Percentiles rank a stretch among this genome's conserved stretches.
phyloP scores from a whole-genome alignment of 768 basidiomycete genomes.

The Tylopilus balloui region DNA sequence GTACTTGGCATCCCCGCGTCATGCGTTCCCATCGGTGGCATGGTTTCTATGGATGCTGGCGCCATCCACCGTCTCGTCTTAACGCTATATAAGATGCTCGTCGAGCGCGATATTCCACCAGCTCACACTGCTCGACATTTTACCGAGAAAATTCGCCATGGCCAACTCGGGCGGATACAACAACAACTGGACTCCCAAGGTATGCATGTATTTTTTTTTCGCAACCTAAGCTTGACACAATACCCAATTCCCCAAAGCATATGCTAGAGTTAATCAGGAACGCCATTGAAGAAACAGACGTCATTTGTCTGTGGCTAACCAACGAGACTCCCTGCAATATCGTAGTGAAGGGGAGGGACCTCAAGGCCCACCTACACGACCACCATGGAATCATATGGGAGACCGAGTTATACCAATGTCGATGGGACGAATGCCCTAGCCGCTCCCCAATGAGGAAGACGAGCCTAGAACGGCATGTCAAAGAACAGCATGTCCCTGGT shows the following conservation, averaged over 20 bases:
- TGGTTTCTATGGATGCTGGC: neutral
- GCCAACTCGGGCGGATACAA: neutral
- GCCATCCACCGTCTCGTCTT: neutral
- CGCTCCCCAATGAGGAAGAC: slow-evolving; percentile 2
- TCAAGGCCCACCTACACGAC: slow-evolving; percentile 4
- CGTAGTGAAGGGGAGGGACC: neutral
- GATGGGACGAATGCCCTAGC: slow-evolving; percentile 4
- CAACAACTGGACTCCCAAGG: neutral
- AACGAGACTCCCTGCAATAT: neutral
- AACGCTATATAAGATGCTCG: slow-evolving; percentile 7
- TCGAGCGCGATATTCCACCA: neutral
- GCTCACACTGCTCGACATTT: neutral
- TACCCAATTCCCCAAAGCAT: neutral
- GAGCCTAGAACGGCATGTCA: slow-evolving; percentile 9
- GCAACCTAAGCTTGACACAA: neutral
- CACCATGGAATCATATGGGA: slow-evolving; percentile 4
- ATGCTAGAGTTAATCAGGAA: slow-evolving; percentile 1
- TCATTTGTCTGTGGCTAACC: slow-evolving; percentile 6
- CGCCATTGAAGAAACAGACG: neutral
- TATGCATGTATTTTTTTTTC: neutral
- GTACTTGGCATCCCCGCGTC: neutral
- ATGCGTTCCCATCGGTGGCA: neutral
- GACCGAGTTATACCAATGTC: slow-evolving; percentile 1
- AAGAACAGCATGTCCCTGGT: slow-evolving; percentile 9
- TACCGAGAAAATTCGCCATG: neutral